Base-by-base conservation (phyloP, 768 basidiomycete species). In the Mycena rosella region DNA sequence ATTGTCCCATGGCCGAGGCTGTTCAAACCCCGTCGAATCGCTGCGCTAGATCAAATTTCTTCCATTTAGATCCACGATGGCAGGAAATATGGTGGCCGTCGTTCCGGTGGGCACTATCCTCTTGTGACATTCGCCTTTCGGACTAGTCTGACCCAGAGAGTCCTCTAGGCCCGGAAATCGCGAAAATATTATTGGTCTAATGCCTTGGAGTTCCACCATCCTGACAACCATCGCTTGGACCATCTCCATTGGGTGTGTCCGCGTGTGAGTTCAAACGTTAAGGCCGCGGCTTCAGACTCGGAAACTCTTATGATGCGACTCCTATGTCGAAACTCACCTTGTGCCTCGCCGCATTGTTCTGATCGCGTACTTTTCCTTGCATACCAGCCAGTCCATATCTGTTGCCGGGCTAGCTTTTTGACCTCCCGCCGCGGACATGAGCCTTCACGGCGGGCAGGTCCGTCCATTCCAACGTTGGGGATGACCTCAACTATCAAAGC, bases 221-320 rank as follows among this genome's bases (percentile, higher is more conserved):
- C 24, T 65, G 42, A 44, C n/a, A 6, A 44, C n/a, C 42, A 64
- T 57, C 48, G 54, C 24, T 63, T 30, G 24, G 52, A 51, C 10
- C 40, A 66, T 52, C 65, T 66, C 65, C 65, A 66, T 66, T 66
- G 29, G 52, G 65, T 52, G n/a, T 29, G 29, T 27, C n/a, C 52
- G 42, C 54, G 53, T 54, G 61, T 64, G 48, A 64, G 63, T 49
- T 36, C 22, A 54, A 40, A 49, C 22, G 26, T 40, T 58, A 49
- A 55, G 53, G 18, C 58, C 65, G 65, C 58, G 58, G 65, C 44
- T 47, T n/a, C 42, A 44, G 52, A 60, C 38, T 62, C 40, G 15
- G 34, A 14, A 45, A 32, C 10, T 44, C 5, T 24, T 48, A 44
- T 36, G 42, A n/a, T 11, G 26, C 38, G 30, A 42, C 40, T 38